phyloP scores from a whole-genome alignment of 371 early-diverging fungal genomes.

The Batkoa obscura region DNA sequence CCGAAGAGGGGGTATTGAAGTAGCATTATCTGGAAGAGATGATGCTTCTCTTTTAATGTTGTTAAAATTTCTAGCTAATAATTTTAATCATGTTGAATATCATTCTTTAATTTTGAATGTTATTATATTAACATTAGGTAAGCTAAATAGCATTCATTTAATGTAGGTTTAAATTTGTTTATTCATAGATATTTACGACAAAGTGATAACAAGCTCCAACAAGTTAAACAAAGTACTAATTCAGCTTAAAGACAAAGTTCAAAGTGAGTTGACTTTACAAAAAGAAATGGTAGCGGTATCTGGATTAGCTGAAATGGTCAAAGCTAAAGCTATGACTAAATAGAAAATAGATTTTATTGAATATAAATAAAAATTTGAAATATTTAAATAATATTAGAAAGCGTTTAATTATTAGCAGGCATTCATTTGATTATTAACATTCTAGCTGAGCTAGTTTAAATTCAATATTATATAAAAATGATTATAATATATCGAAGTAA shows the following conservation, averaged over 20 bases:
- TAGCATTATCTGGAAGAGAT: slow-evolving; percentile 70
- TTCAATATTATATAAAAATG: too few relatives aligned
- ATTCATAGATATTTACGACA: slow-evolving; percentile 1
- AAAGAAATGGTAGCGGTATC: background rate
- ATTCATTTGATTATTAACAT: too few relatives aligned
- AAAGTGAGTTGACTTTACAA: background rate
- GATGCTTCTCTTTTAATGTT: slow-evolving; percentile 67
- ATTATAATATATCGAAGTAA: too few relatives aligned
- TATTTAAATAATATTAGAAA: too few relatives aligned
- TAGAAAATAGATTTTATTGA: too few relatives aligned
- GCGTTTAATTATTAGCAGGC: too few relatives aligned
- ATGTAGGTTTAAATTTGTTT: background rate
- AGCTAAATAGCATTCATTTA: background rate
- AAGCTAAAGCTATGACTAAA: too few relatives aligned
- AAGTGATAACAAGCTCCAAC: background rate
- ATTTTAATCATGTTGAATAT: slow-evolving; percentile 61
- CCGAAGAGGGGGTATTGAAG: slow-evolving; percentile 56
- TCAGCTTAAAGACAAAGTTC: background rate
- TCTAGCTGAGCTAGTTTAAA: too few relatives aligned
- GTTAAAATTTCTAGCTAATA: slow-evolving; percentile 48
- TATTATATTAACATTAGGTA: slow-evolving; percentile 49
- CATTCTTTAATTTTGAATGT: slow-evolving; percentile 57
- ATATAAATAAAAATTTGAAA: too few relatives aligned
- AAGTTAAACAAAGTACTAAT: background rate
- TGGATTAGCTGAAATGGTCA: background rate